phyloP scores from a whole-genome alignment of 179 eudicot genomes.

The Heliamphora pulchella region DNA sequence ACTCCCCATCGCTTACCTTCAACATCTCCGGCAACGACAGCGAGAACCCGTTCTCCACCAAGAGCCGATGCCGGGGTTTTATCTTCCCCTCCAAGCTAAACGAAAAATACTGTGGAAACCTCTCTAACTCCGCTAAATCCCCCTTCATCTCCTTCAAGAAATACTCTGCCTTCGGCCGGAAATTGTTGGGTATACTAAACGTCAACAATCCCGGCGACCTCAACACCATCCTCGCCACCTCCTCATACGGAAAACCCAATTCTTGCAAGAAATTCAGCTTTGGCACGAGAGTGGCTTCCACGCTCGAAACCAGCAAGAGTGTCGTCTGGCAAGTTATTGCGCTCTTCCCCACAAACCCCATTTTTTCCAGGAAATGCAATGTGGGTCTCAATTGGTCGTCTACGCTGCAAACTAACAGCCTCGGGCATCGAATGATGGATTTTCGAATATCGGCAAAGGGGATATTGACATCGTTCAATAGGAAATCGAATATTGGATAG shows the following conservation, averaged over 20 bases:
- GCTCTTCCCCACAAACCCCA: slow-evolving; percentile 58
- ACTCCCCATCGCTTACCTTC: slow-evolving; percentile 70
- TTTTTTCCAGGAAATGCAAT: slow-evolving; percentile 32
- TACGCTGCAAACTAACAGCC: slow-evolving; percentile 48
- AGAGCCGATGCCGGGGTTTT: slow-evolving; percentile 47
- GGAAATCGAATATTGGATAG: slow-evolving; percentile 59
- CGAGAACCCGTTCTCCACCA: slow-evolving; percentile 49
- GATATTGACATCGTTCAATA: slow-evolving; percentile 45
- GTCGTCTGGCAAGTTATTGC: slow-evolving; percentile 40
- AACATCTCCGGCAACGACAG: slow-evolving; percentile 71
- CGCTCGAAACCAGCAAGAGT: slow-evolving; percentile 55
- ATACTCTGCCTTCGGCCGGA: slow-evolving; percentile 59
- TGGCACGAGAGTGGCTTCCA: slow-evolving; percentile 42
- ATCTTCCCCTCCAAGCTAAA: slow-evolving; percentile 84
- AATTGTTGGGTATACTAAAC: slow-evolving; percentile 59
- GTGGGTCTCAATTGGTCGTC: slow-evolving; percentile 53
- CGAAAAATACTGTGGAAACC: slow-evolving; percentile 88
- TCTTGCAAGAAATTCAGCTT: slow-evolving; percentile 44
- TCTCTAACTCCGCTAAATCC: slow-evolving; percentile 53
- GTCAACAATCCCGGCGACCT: slow-evolving; percentile 77
- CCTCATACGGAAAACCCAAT: slow-evolving; percentile 47
- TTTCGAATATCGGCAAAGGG: slow-evolving; percentile 42
- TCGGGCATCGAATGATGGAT: slow-evolving; percentile 57
- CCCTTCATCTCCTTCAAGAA: slow-evolving; percentile 73
- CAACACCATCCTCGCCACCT: slow-evolving; percentile 58